Conservation (phyloP, 2,329 filamentous ascomycete species). For the Sporothrix dimorphospora region DNA sequence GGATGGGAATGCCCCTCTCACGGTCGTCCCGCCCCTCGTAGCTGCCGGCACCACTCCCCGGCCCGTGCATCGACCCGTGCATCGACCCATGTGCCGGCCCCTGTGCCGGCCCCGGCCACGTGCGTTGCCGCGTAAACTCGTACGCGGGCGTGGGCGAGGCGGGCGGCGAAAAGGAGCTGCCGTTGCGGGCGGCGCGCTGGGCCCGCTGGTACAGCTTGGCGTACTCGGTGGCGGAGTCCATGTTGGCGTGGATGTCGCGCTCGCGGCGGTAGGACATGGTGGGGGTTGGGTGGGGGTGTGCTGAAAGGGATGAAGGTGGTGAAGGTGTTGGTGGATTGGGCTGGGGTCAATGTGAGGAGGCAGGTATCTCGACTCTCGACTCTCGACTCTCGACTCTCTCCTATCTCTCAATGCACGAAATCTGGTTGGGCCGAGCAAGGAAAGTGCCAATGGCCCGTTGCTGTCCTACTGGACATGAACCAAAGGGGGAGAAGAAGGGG, state of each 20-base stretch:
- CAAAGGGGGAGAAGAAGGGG: not conserved
- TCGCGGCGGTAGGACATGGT: slow-evolving; percentile 28
- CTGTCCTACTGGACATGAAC: not conserved
- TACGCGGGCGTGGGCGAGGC: slow-evolving; percentile 27
- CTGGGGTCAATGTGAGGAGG: not conserved
- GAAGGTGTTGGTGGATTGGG: not conserved
- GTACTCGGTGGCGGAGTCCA: slow-evolving; percentile 27
- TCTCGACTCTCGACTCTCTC: not conserved
- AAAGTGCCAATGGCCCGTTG: not conserved
- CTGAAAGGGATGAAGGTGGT: too few relatives aligned
- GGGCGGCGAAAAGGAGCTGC: slow-evolving; percentile 29
- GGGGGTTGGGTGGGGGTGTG: not conserved
- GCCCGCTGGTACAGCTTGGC: slow-evolving; percentile 30
- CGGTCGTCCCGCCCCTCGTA: slow-evolving; percentile 27
- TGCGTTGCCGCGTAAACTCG: slow-evolving; percentile 29
- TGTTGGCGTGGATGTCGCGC: slow-evolving; percentile 15
- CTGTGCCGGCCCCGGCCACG: slow-evolving; percentile 18
- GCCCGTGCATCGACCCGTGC: too few relatives aligned
- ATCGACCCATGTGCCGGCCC: not conserved
- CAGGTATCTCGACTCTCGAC: too few relatives aligned
- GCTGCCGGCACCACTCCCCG: slow-evolving; percentile 21
- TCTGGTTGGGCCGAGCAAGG: not conserved
- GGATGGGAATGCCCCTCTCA: slow-evolving; percentile 26
- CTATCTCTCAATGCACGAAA: not conserved
- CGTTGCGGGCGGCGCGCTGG: slow-evolving; percentile 26